phyloP scores from a whole-genome alignment of 495 filamentous ascomycete species.

The Acidomyces sp. region DNA sequence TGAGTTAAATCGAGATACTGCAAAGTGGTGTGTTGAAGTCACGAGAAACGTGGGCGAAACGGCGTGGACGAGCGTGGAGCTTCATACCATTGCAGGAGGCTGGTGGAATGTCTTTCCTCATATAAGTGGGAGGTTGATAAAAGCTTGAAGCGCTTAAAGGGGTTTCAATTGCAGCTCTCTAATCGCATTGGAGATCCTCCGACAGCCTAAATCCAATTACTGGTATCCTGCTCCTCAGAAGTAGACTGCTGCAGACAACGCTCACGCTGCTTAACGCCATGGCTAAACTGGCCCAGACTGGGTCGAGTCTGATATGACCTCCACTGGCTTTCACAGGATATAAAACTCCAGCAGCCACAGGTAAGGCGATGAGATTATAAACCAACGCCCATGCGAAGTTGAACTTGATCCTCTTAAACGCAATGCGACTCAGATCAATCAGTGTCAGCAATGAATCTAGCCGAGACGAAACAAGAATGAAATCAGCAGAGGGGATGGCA shows the following conservation, averaged over 20 bases:
- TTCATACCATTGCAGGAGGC: too few relatives aligned
- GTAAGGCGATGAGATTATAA: slow-evolving; percentile 67
- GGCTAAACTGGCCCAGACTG: slow-evolving; percentile 73
- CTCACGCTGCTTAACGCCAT: slow-evolving; percentile 81
- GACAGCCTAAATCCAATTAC: slow-evolving; percentile 23
- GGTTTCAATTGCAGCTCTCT: too few relatives aligned
- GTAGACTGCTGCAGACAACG: slow-evolving; percentile 39
- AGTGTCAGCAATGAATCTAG: slow-evolving; percentile 58
- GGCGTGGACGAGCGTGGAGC: too few relatives aligned
- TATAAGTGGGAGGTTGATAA: too few relatives aligned
- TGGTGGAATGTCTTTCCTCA: too few relatives aligned
- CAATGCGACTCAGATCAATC: slow-evolving; percentile 52
- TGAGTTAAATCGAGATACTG: too few relatives aligned
- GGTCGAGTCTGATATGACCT: slow-evolving; percentile 48
- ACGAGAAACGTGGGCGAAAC: too few relatives aligned
- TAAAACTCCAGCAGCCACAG: slow-evolving; percentile 68
- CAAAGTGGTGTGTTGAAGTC: too few relatives aligned
- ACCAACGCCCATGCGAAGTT: slow-evolving; percentile 86
- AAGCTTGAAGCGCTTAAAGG: too few relatives aligned
- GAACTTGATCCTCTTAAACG: slow-evolving; percentile 67
- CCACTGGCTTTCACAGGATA: slow-evolving; percentile 51
- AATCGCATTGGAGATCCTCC: too few relatives aligned
- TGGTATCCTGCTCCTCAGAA: slow-evolving; percentile 20
- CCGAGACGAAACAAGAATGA: slow-evolving; percentile 58
- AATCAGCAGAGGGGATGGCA: slow-evolving; percentile 57